Conservation (phyloP, 2,329 filamentous ascomycete species). For the Fusarium fujikuroi region DNA sequence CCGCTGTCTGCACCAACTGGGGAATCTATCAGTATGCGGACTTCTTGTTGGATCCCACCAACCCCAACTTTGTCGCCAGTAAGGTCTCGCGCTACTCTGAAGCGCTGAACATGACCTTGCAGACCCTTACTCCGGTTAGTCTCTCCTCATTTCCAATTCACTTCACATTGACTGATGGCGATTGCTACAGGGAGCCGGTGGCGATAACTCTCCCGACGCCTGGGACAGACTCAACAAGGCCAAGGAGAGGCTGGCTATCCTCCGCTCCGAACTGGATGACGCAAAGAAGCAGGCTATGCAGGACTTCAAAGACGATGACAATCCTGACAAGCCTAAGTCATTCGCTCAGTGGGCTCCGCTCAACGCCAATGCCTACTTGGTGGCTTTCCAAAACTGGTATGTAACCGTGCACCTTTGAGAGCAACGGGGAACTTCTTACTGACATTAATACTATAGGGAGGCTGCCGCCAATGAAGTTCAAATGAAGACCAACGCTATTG, state of each 20-base stretch:
- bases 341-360: not conserved
- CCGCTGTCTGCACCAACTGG: not conserved
- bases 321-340: not conserved
- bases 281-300: not conserved
- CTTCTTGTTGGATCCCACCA: not conserved
- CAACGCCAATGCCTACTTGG: not conserved
- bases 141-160: accelerated
- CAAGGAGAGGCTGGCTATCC: not conserved
- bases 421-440: not conserved
- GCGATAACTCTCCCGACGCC: not conserved
- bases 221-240: not conserved
- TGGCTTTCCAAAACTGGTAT: not conserved
- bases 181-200: not conserved
- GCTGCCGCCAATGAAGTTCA: not conserved
- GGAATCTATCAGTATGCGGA: not conserved
- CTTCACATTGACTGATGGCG: accelerated
- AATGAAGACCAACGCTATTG: not conserved
- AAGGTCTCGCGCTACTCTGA: not conserved
- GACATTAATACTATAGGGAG: not conserved
- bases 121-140: not conserved
- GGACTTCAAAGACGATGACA: not conserved
- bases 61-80: not conserved
- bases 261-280: not conserved
- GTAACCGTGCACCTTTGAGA: not conserved
- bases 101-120: not conserved